Evolutionary conservation across 2,329 filamentous ascomycete genomes (phyloP).

Genomic region (Zymoseptoria pseudotritici): DNA sequence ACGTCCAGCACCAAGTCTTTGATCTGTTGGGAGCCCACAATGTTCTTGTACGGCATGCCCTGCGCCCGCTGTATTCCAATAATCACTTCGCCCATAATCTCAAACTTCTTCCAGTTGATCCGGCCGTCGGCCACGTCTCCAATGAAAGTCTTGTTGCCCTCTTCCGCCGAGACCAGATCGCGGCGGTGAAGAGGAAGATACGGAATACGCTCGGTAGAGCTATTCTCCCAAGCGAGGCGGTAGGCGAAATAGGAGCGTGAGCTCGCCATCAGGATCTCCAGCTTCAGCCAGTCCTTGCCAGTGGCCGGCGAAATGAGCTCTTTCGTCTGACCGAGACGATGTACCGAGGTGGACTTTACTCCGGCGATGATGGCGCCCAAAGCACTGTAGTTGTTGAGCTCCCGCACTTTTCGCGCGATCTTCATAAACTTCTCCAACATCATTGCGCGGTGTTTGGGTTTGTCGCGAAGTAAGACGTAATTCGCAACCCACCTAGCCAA

Average conservation of each 20-base stretch:
- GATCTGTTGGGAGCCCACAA: slow-evolving; percentile 46
- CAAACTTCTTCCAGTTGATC: slow-evolving; percentile 98
- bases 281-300: slow-evolving; percentile 76
- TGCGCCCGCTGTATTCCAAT: slow-evolving; percentile 89
- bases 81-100: slow-evolving; percentile 87
- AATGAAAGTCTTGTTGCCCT: slow-evolving; percentile 85
- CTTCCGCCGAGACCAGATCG: slow-evolving; percentile 84
- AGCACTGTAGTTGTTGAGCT: slow-evolving; percentile 95
- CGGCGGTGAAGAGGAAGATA: slow-evolving; percentile 85
- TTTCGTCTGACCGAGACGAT: slow-evolving; percentile 72
- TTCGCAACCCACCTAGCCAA: slow-evolving; percentile 50
- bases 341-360: slow-evolving; percentile 79
- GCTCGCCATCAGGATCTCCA: slow-evolving; percentile 87
- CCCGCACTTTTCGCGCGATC: slow-evolving; percentile 73
- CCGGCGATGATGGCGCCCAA: slow-evolving; percentile 90
- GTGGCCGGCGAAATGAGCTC: slow-evolving; percentile 63
- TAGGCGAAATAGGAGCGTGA: slow-evolving; percentile 92
- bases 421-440: slow-evolving; percentile 95
- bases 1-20: slow-evolving; percentile 73
- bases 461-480: slow-evolving; percentile 70
- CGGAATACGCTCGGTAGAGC: slow-evolving; percentile 78
- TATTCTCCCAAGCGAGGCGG: slow-evolving; percentile 96
- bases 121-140: slow-evolving; percentile 46
- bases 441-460: slow-evolving; percentile 85
- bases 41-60: slow-evolving; percentile 68